Evolutionary conservation across 345 rosid genomes (phyloP), one percentile per base, ranked within the genome.

Genomic region (Geranium brycei): DNA sequence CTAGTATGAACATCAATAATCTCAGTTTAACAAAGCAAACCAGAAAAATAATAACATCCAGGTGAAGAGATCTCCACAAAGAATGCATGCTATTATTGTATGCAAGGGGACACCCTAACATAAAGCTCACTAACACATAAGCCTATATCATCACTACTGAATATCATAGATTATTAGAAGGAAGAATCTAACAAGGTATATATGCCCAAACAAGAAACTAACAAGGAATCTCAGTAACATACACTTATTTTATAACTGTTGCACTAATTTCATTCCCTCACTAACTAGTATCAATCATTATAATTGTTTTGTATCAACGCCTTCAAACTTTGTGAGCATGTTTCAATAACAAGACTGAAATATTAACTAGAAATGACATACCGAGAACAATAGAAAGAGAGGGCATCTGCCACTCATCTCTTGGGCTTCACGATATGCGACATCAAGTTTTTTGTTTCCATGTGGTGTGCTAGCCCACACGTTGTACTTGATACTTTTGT

Each of bases 391-490:
- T 69, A 89, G 87, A 73, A 87, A 89, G 53, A 89, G 76, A 0
- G 92, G 91, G 55, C 85, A 82, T 2, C 73, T 57, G 17, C 82
- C 85, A 72, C 79, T 74, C 68, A 82, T 85, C 31, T 85, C 90
- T 76, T 75, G 77, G 53, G 95, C 89, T 72, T 84, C 96, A 63
- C 60, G 82, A 75, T 85, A 89, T 23, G 95, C 92, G 62, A 83
- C 80, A 65, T 91, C 95, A 18, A 91, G 78, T 64, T 83, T 91
- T 78, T 79, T 89, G 79, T 89, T 91, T 62, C 98, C 98, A 74
- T 83, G 87, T 66, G 89, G 85, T 4, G 98, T 91, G 77, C 98
- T 91, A 59, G 98, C 95, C 98, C 98, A 91, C 30, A 89, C 83
- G 57, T 83, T 80, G 68, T 92, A 92, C 67, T 92, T 92, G 64